Percentiles rank a stretch among this genome's conserved stretches.
These are phyloP conservation scores for Trichoderma afroharzianum DNA, from an alignment of 2,329 filamentous ascomycete genomes.

Conservation along the genomic window DNA sequence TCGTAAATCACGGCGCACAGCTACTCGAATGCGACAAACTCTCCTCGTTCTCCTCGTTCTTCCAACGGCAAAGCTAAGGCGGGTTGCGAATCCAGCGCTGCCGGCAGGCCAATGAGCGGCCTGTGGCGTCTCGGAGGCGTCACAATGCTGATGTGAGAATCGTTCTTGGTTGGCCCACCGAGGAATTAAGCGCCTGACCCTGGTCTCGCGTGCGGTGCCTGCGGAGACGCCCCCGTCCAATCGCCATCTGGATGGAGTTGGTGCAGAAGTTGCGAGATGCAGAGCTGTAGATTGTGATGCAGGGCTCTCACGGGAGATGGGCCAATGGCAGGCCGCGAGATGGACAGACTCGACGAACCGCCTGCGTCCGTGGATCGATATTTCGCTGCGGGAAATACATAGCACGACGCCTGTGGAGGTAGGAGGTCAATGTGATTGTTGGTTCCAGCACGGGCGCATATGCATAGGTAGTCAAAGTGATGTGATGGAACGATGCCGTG, in stretches of 20 bases:
- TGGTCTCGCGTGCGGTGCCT: constrained; percentile 8
- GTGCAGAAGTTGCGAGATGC: neutral
- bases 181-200: constrained; percentile 17
- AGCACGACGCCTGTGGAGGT: neutral
- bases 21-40: neutral
- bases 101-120: constrained; percentile 8
- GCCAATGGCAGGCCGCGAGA: neutral
- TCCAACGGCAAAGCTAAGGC: neutral
- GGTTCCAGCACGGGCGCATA: neutral
- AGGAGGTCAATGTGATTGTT: neutral
- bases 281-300: neutral
- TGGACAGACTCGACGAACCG: neutral
- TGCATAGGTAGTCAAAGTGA: neutral
- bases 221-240: constrained; percentile 1
- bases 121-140: constrained; percentile 9
- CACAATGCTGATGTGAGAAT: constrained; percentile 15
- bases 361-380: neutral
- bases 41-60: neutral
- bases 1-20: neutral
- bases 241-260: neutral
- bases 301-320: neutral
- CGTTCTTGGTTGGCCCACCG: constrained; percentile 10
- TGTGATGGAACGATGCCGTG: neutral
- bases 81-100: neutral
- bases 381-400: neutral